Evolutionary conservation across 805 yeast genomes (phyloP), one percentile per base, ranked within the genome.

Genomic region (Myxozyma geophila): DNA sequence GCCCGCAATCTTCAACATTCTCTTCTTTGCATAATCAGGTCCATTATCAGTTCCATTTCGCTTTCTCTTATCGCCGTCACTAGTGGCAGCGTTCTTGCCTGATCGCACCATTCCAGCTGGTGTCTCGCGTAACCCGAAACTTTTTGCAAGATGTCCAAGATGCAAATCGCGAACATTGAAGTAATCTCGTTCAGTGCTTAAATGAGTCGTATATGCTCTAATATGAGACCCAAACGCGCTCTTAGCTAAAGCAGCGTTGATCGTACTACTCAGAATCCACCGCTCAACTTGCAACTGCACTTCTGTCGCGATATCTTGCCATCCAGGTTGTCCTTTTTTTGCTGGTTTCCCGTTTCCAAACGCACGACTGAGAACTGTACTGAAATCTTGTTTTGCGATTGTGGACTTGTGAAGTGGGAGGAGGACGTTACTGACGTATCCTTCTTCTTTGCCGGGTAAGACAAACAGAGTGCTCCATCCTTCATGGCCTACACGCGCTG

Each of bases 241-340:
- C 5, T 85, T 83, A 0, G 99, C 98, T 46, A 82, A 73, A 15
- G 83, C 85, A 55, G 85, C 86, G 7, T 85, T 83, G 1, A 70
- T 70, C 1, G 55, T 61, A 70, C 89, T 90, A 68, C 85, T 95
- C 54, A 95, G 77, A 17, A 93, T 79, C 88, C 96, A 88, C 74
- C 98, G 81, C 78, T 95, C 99, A 12, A 92, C 83, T 60, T 88
- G 86, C 69, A 95, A 80, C 74, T 95, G 99, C 93, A 96, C 93
- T 1, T 97, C 90, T 0, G 99, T 96, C 4, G 98, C 99, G 71
- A 89, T 90, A 36, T 86, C 85, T 74, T 93, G 98, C 98, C 98
- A 96, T 6, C 46, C 58, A 5, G 50, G 44, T 17, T 70, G 83
- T 81, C 13, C 78, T 13, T 40, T 53, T n/a, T 53, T 53, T 10